phyloP scores from a whole-genome alignment of 2,329 filamentous ascomycete genomes.

The Fusarium tupiense region DNA sequence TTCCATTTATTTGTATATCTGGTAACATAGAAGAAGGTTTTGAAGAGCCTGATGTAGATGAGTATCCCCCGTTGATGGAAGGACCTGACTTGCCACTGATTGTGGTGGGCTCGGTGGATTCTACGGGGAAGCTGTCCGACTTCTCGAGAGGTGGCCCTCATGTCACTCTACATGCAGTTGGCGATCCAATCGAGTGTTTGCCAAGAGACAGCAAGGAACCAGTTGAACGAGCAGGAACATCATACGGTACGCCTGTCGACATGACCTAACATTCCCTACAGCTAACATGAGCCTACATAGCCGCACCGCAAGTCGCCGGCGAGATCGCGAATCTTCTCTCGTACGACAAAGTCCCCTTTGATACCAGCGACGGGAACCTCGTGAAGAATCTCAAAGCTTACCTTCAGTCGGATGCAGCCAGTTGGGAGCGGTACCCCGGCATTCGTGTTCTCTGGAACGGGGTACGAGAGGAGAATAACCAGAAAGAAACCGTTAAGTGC shows the following conservation, averaged over 20 bases:
- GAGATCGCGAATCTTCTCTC: neutral
- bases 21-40: no score
- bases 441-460: neutral
- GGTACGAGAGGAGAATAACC: neutral
- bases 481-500: neutral
- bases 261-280: neutral
- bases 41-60: no score
- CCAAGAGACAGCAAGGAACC: neutral
- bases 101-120: no score
- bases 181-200: neutral
- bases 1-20: no score
- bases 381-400: neutral
- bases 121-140: neutral
- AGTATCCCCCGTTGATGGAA: no score
- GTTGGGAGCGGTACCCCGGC: neutral
- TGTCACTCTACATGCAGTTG: neutral
- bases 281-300: neutral
- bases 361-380: neutral
- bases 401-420: neutral
- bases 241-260: neutral
- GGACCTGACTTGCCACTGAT: no score
- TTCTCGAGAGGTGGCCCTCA: neutral
- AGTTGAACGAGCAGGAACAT: neutral
- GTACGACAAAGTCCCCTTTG: neutral
- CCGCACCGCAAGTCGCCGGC: neutral